Evolutionary conservation across 1,284 basidiomycete species (phyloP).

Genomic region (Rugosomyces carneus): DNA sequence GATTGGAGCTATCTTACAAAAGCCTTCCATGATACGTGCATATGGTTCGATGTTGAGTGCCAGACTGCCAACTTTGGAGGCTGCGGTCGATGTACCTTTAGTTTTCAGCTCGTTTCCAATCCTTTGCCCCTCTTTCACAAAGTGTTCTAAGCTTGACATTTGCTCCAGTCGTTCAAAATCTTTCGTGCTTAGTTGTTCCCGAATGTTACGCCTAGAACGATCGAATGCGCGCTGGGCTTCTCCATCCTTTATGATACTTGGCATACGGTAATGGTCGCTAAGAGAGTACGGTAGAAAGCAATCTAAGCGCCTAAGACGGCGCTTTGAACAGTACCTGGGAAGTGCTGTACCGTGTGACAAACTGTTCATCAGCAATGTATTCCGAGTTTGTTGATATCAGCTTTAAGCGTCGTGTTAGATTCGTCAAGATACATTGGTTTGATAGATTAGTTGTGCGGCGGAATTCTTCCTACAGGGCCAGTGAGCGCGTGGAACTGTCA

Average conservation of each 20-base stretch:
- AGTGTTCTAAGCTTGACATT: background rate
- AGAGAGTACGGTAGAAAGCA: too few relatives aligned
- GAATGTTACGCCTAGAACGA: constrained; percentile 1
- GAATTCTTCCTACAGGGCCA: too few relatives aligned
- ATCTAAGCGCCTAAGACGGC: too few relatives aligned
- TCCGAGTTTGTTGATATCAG: too few relatives aligned
- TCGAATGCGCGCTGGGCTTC: constrained; percentile 2
- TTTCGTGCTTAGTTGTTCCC: constrained; percentile 1
- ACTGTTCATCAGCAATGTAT: too few relatives aligned
- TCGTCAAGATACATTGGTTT: too few relatives aligned
- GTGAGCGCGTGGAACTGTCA: too few relatives aligned
- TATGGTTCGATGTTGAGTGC: constrained; percentile 1
- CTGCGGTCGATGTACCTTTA: background rate
- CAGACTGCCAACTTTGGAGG: background rate
- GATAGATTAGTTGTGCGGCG: too few relatives aligned
- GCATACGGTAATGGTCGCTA: too few relatives aligned
- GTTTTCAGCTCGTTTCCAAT: background rate
- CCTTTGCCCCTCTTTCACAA: background rate
- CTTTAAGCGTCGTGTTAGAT: too few relatives aligned
- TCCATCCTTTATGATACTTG: background rate
- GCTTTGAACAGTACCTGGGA: too few relatives aligned
- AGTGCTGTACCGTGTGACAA: too few relatives aligned
- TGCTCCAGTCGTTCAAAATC: constrained; percentile 1
- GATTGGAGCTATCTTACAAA: constrained; percentile 1
- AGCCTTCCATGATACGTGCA: constrained; percentile 1